A percentile compares a stretch with the other conserved stretches of the same genome.
Evolutionary conservation across 1,284 basidiomycete species (phyloP).

Genomic region (Earliella scabrosa): DNA sequence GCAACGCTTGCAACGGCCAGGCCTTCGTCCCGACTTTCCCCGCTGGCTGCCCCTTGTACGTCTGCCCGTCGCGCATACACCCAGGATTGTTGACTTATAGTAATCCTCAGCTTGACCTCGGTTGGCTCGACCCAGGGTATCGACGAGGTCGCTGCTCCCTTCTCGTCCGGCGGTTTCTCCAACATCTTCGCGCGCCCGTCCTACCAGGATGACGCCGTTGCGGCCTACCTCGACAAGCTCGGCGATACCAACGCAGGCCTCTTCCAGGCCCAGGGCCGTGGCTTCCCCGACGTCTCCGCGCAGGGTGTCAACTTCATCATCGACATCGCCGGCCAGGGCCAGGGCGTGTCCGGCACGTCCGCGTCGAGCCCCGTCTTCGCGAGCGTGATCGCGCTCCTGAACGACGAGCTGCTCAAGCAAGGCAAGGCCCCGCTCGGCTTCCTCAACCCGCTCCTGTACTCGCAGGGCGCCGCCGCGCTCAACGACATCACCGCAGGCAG

Average conservation of each 20-base stretch:
- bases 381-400: constrained; percentile 58
- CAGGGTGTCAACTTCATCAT: constrained; percentile 53
- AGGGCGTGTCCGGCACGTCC: constrained; percentile 57
- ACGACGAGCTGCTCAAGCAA: constrained; percentile 54
- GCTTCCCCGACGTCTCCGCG: constrained; percentile 12
- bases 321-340: constrained; percentile 46
- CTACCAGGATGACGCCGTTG: constrained; percentile 53
- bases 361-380: constrained; percentile 46
- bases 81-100: constrained; percentile 35
- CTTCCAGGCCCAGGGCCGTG: constrained; percentile 50
- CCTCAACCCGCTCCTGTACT: constrained; percentile 51
- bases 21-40: constrained; percentile 73
- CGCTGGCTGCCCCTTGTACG: constrained; percentile 54
- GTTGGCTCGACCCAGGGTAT: constrained; percentile 58
- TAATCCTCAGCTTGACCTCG: constrained; percentile 61
- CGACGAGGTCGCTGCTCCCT: constrained; percentile 53
- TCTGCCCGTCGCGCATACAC: constrained; percentile 39
- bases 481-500: constrained; percentile 44
- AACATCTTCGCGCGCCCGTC: constrained; percentile 58
- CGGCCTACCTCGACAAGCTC: constrained; percentile 46
- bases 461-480: constrained; percentile 35
- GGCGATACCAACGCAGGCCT: constrained; percentile 54
- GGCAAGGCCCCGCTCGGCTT: constrained; percentile 51
- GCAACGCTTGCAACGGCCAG: constrained; percentile 42
- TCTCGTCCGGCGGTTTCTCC: constrained; percentile 71